These are phyloP conservation scores for Aspergillus vadensis DNA, from an alignment of 2,329 filamentous ascomycete genomes.

Conservation along the genomic window DNA sequence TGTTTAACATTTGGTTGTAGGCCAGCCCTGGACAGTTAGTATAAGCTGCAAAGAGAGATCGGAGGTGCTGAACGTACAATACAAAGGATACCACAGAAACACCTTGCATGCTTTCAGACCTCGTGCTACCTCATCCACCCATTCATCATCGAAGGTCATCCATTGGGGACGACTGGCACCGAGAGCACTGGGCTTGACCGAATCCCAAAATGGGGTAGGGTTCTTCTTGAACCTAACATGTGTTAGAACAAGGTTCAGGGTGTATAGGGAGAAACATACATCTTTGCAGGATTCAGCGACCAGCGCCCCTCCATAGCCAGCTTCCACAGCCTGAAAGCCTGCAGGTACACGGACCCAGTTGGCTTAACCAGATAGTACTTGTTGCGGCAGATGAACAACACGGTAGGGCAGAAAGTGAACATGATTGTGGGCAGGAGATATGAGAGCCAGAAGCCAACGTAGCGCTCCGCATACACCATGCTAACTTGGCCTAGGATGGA, in stretches of 20 bases:
- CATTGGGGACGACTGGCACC: slow-evolving; percentile 30
- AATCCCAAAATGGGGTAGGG: slow-evolving; percentile 26
- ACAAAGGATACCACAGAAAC: slow-evolving; percentile 62
- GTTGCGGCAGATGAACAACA: slow-evolving; percentile 62
- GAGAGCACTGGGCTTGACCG: slow-evolving; percentile 36
- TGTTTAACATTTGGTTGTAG: slow-evolving; percentile 59
- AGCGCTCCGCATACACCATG: slow-evolving; percentile 75
- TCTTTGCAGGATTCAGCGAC: slow-evolving; percentile 62
- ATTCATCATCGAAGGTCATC: slow-evolving; percentile 81
- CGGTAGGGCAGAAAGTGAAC: slow-evolving; percentile 63
- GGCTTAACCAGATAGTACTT: slow-evolving; percentile 67
- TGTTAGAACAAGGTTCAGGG: not conserved
- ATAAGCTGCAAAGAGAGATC: not conserved
- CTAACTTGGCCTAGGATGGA: slow-evolving; percentile 62
- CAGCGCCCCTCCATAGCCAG: slow-evolving; percentile 66
- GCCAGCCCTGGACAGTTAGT: slow-evolving; percentile 38
- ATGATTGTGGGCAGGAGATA: slow-evolving; percentile 68
- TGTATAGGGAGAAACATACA: slow-evolving; percentile 42
- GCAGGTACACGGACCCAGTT: slow-evolving; percentile 70
- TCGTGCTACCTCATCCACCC: slow-evolving; percentile 76
- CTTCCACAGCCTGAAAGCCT: slow-evolving; percentile 63
- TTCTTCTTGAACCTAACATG: slow-evolving; percentile 20
- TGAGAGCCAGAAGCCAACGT: slow-evolving; percentile 73
- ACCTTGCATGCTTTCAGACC: slow-evolving; percentile 70
- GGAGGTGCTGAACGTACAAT: slow-evolving; percentile 34